Percentiles rank a stretch among this genome's conserved stretches.
Evolutionary conservation across 164 flowering plant species (phyloP).

Genomic region (Saururus chinensis): DNA sequence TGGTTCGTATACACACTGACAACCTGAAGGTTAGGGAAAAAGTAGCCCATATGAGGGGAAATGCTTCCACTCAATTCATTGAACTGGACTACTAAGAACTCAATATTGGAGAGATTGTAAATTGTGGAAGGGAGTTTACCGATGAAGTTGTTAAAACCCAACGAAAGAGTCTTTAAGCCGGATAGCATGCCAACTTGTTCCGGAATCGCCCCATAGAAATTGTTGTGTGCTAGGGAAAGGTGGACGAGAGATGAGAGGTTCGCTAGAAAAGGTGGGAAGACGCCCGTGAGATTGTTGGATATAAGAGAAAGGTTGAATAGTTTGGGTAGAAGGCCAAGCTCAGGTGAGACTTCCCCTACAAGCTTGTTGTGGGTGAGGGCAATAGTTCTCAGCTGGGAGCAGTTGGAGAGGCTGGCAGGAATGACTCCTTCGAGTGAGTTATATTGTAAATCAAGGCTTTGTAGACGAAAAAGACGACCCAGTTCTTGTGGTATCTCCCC

Average conservation of each 20-base stretch:
- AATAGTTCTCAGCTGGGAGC: not conserved
- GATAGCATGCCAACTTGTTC: no score
- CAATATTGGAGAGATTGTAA: not conserved
- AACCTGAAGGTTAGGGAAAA: slow-evolving; percentile 20
- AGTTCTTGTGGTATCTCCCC: no score
- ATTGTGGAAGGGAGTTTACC: not conserved
- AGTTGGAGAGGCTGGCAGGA: slow-evolving; percentile 1
- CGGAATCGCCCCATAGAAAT: no score
- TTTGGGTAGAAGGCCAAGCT: slow-evolving; percentile 1
- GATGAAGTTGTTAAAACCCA: no score
- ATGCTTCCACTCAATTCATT: slow-evolving; percentile 16
- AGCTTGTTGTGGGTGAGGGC: not conserved
- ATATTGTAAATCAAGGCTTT: no score
- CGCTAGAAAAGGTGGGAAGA: slow-evolving; percentile 17
- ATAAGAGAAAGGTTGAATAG: not conserved
- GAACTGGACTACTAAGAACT: not conserved
- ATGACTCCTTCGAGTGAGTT: no score
- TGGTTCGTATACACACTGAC: slow-evolving; percentile 20
- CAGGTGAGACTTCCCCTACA: no score
- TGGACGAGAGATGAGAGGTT: slow-evolving; percentile 4
- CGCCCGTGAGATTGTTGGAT: slow-evolving; percentile 8
- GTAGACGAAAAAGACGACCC: no score
- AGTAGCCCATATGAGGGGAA: slow-evolving; percentile 7
- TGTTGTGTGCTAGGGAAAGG: not conserved
- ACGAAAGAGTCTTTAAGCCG: no score